These are phyloP conservation scores for Aspergillus fischeri DNA, from an alignment of 2,329 filamentous ascomycete species.

Conservation along the genomic window DNA sequence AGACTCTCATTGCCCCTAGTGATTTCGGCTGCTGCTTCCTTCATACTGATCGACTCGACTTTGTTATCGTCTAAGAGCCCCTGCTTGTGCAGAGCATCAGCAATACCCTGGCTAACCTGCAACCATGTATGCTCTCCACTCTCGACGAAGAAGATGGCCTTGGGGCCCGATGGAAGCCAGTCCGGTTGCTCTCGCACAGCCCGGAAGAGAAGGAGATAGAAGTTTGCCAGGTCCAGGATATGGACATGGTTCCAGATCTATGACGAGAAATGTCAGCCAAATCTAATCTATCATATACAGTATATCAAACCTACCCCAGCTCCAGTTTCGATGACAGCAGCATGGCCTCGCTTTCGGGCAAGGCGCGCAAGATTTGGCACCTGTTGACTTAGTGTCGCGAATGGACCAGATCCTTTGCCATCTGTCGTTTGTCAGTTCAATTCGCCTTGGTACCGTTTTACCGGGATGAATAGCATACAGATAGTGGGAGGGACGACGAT, in stretches of 20 bases:
- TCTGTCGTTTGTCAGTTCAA: slow-evolving; percentile 6
- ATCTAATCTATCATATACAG: neutral
- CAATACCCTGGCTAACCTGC: slow-evolving; percentile 2
- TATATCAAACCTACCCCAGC: slow-evolving; percentile 13
- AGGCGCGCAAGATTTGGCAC: slow-evolving; percentile 34
- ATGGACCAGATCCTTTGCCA: slow-evolving; percentile 32
- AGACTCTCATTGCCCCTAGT: neutral
- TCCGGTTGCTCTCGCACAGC: slow-evolving; percentile 26
- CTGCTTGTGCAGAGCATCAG: neutral
- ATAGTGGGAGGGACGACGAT: slow-evolving; percentile 48
- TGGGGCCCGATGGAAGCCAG: neutral
- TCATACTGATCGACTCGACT: neutral
- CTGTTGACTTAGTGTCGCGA: slow-evolving; percentile 37
- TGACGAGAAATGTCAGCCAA: neutral
- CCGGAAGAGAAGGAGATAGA: slow-evolving; percentile 40
- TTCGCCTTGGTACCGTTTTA: neutral
- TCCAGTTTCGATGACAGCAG: slow-evolving; percentile 36
- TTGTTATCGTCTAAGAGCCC: neutral
- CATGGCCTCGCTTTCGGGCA: slow-evolving; percentile 28
- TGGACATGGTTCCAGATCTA: slow-evolving; percentile 43
- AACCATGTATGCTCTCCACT: slow-evolving; percentile 40
- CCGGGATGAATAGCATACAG: slow-evolving; percentile 16
- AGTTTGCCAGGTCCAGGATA: slow-evolving; percentile 39
- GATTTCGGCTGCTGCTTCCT: neutral
- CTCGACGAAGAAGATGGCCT: slow-evolving; percentile 38